These are phyloP conservation scores for Selaginella tamariscina DNA, from an alignment of 75 land plant species.

Conservation along the genomic window DNA sequence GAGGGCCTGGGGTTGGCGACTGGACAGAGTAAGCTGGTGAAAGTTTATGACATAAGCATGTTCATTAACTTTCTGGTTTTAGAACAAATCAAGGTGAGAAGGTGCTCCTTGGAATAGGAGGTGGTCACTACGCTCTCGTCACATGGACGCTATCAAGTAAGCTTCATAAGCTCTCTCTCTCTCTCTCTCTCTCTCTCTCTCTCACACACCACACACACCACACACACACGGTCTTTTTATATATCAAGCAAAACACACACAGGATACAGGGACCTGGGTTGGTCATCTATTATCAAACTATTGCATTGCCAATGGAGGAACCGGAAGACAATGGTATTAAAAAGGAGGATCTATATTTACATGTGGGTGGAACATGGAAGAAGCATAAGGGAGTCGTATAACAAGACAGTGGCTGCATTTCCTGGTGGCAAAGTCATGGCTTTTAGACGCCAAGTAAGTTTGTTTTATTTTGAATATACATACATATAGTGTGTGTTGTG, in stretches of 20 bases:
- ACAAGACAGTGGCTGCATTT: conserved; percentile 48
- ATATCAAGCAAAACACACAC: neutral
- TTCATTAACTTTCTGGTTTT: neutral
- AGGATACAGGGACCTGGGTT: conserved; percentile 76
- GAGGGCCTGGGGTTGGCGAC: conserved; percentile 38
- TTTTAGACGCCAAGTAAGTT: conserved; percentile 65
- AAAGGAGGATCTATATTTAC: conserved; percentile 2
- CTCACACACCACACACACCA: too few relatives aligned
- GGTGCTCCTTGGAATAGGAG: conserved; percentile 70
- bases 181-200: too few relatives aligned
- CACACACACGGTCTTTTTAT: too few relatives aligned
- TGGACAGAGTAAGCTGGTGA: conserved; percentile 40
- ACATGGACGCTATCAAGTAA: conserved; percentile 64
- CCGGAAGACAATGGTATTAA: conserved; percentile 27
- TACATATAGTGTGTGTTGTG: neutral
- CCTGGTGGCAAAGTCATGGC: conserved; percentile 74
- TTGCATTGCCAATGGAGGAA: conserved; percentile 82
- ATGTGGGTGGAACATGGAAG: conserved; percentile 65
- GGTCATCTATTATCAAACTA: conserved; percentile 86
- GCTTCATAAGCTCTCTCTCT: conserved; percentile 14
- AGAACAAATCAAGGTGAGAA: conserved; percentile 24
- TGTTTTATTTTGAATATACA: neutral
- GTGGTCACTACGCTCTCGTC: conserved; percentile 85
- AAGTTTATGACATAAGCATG: neutral
- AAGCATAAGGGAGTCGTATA: conserved; percentile 49